Evolutionary conservation across 495 filamentous ascomycete genomes (phyloP).

Genomic region (Annulohypoxylon bovei): DNA sequence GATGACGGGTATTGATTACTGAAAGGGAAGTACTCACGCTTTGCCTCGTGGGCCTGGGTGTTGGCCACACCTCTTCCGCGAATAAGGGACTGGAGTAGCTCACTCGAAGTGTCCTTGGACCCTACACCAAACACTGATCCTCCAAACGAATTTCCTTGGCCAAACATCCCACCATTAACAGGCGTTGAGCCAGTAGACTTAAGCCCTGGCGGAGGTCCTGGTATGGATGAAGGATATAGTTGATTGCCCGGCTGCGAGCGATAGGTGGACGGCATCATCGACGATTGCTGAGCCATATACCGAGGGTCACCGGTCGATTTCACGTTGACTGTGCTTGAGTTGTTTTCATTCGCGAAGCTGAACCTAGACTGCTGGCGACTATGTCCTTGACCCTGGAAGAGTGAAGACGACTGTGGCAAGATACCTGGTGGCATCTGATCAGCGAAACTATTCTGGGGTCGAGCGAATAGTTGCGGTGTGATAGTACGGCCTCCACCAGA

Average conservation of each 20-base stretch:
- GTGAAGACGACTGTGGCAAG: constrained; percentile 57
- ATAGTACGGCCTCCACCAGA: constrained; percentile 73
- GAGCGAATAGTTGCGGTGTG: constrained; percentile 79
- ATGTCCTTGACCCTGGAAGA: constrained; percentile 82
- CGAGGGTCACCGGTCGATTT: constrained; percentile 86
- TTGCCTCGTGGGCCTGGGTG: constrained; percentile 79
- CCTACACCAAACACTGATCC: constrained; percentile 62
- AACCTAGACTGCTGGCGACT: constrained; percentile 87
- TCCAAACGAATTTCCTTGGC: constrained; percentile 72
- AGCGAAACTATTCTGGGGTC: constrained; percentile 66
- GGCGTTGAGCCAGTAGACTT: constrained; percentile 95
- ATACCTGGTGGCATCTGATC: constrained; percentile 66
- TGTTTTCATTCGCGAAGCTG: constrained; percentile 77
- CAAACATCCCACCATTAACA: constrained; percentile 70
- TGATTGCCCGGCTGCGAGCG: constrained; percentile 69
- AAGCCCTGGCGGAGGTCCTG: constrained; percentile 92
- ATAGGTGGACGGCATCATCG: constrained; percentile 82
- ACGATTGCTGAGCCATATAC: constrained; percentile 87
- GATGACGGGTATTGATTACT: constrained; percentile 77
- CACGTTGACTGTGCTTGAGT: constrained; percentile 69
- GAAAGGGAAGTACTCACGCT: constrained; percentile 93
- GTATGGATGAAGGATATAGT: constrained; percentile 74
- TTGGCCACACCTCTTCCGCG: constrained; percentile 60
- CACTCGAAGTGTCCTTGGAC: constrained; percentile 73
- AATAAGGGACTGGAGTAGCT: constrained; percentile 82